Evolutionary conservation across 345 rosid species (phyloP), one percentile per base, ranked within the genome.

Genomic region (Dipteronia dyeriana): DNA sequence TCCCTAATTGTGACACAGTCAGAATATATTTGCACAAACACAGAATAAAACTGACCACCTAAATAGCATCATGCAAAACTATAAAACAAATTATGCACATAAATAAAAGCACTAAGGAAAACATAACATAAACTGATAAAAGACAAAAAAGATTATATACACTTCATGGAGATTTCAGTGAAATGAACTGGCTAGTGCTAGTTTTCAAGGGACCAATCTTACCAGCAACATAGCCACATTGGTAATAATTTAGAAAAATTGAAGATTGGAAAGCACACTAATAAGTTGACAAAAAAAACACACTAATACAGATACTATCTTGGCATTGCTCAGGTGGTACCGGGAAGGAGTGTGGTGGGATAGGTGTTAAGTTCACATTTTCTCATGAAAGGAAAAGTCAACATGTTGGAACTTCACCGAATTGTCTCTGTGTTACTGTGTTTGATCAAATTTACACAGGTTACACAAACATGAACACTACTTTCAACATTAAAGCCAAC

Each of bases 301-400:
- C 31, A 29, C 31, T 29, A 26, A 26, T 29, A 29, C 31, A 29
- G 8, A 56, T 51, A 38, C 54, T 20, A 9, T 38, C 68, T 66
- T 41, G 60, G 59, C 26, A 12, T 74, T 45, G 41, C 57, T 43
- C 3, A 25, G 57, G 59, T 2, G 43, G 39, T 9, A 19, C 7
- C 16, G 11, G 41, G 39, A 14, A 9, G 60, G 1, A n/a, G 57
- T 20, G 20, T 12, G 57, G 9, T 43, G 57, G 38, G n/a, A 34
- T 14, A 45, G 23, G 65, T 57, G 66, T 54, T 63, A 51, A 45
- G 53, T 20, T 68, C n/a, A 64, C 12, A 66, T 41, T 66, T 66
- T 16, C 39, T 9, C 11, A 53, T 29, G 13, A 53, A 70, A 70
- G 49, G 71, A 77, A 61, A 69, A 74, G 45, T 16, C 53, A 72